Evolutionary conservation across 2,329 filamentous ascomycete genomes (phyloP), one percentile per base, ranked within the genome.

Genomic region (Purpureocillium takamizusanense): DNA sequence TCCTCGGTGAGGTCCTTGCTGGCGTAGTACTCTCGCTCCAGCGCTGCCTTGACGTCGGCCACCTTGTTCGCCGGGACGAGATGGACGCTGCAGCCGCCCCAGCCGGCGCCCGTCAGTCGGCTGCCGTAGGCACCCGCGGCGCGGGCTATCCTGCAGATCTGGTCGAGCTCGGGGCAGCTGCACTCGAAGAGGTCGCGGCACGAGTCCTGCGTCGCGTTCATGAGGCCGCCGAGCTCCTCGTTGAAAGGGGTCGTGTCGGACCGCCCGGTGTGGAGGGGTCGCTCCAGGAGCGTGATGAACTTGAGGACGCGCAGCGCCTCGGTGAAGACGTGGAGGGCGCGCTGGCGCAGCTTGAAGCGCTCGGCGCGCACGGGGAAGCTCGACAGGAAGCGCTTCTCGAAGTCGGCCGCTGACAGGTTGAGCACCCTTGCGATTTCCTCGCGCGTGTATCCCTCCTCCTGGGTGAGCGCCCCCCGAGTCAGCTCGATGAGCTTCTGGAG

Each of bases 81-180:
- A 65, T 98, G 92, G 41, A 98, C 90, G 43, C 79, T 92, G 65
- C 92, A 97, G 3, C 92, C 92, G 44, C 92, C 92, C 92, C 92
- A 98, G 3, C 92, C 92, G 1, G 92, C 92, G 30, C 92, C 92
- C 0, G 90, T 97, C 50, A 95, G 65, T 18, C 90, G 72, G 50
- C 84, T 88, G 21, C 90, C 92, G 56, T 87, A 88, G 14, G 85
- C 78, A 2, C 92, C 92, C 1, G 85, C 85, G 13, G 68, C 70
- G 21, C 81, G 72, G 1, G 89, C 89, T 48, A 97, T 82, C 30
- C 70, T 60, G 60, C 90, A 97, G 29, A 98, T 75, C 44, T 86
- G 73, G 58, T 98, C 90, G n/a, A 97, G 76, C 61, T 97, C 89
- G 1, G 85, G 80, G 51, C 86, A 94, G 52, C 84, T 92, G 66